These are phyloP conservation scores for Bretschneidera sinensis DNA, from an alignment of 345 rosid species.

Conservation along the genomic window DNA sequence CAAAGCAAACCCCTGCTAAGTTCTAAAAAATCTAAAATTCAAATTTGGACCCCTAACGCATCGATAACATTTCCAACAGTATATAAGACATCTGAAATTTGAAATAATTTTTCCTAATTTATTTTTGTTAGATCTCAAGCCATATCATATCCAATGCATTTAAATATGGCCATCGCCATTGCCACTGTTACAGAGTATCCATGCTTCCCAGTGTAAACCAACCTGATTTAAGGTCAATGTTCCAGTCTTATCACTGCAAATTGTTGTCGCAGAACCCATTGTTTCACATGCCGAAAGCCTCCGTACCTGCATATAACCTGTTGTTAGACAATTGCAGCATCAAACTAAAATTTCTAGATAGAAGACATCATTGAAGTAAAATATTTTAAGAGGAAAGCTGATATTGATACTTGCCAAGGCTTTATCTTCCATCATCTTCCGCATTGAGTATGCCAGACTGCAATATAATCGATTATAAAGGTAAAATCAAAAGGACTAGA, in stretches of 20 bases:
- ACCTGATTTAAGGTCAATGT: conserved; percentile 96
- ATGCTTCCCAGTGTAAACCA: conserved; percentile 15
- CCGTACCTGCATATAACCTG: conserved; percentile 63
- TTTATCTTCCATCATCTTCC: conserved; percentile 99
- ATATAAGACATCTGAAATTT: too few relatives aligned
- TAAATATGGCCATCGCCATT: too few relatives aligned
- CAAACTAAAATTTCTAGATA: conserved; percentile 1
- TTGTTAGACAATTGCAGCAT: conserved; percentile 18
- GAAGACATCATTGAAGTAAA: conserved; percentile 3
- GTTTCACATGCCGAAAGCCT: conserved; percentile 99
- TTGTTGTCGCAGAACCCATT: conserved; percentile 99
- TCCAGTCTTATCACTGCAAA: conserved; percentile 99
- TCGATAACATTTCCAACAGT: neutral
- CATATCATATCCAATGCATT: neutral
- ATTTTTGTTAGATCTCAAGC: too few relatives aligned
- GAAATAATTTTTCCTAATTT: too few relatives aligned
- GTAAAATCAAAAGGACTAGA: conserved; percentile 11
- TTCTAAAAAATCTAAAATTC: neutral
- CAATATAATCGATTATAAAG: neutral
- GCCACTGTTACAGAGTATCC: too few relatives aligned
- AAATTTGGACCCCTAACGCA: neutral
- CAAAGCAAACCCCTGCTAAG: too few relatives aligned
- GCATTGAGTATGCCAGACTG: conserved; percentile 97
- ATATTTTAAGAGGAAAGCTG: conserved; percentile 11
- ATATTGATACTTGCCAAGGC: conserved; percentile 67